Base-by-base conservation (phyloP, 495 filamentous ascomycete genomes). In the Achaetomiella virescens region DNA sequence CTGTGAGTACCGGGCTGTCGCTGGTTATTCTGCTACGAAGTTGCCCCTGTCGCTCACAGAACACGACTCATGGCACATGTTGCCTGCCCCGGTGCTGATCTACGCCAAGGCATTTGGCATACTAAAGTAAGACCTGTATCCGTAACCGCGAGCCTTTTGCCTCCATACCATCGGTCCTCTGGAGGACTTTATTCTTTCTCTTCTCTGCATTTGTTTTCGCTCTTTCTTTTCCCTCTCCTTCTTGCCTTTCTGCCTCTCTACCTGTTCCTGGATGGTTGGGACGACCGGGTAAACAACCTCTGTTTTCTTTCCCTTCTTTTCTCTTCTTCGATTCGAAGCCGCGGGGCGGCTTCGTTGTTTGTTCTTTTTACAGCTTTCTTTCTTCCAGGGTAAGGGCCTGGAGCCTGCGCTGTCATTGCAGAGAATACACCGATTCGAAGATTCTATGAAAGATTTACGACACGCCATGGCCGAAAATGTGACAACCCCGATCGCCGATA, bases 111-210 rank as follows among this genome's bases (percentile, higher is more conserved):
- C 41, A 58, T 55, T 24, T 21, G 24, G 25, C 56, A 48, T 65
- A 51, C 56, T 66, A 55, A 61, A 68, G 57, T 45, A 45, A 50
- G 21, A 27, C 46, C n/a, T 20, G 21, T 55, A 29, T 55, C 33
- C 56, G 27, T 31, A 40, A 41, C 24, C 17, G 29, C 18, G 20
- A 14, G 35, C 31, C 36, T 24, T 55, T 53, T 25, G 29, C 37
- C 40, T 45, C 49, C 55, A 7, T 27, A 37, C 14, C 25, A 35
- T 43, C 52, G 20, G 57, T 62, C 58, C 66, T 61, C 61, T 48
- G 65, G 61, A 69, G 70, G 69, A 70, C 67, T 61, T 58, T n/a
- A n/a, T n/a, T 69, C 46, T 46, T 60, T 66, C 48, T 40, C 46
- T 63, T 58, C 57, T 58, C 48, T 59, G 49, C 54, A 57, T 51